Conservation (phyloP, 2,329 filamentous ascomycete genomes). For the Pseudogymnoascus sp. region DNA sequence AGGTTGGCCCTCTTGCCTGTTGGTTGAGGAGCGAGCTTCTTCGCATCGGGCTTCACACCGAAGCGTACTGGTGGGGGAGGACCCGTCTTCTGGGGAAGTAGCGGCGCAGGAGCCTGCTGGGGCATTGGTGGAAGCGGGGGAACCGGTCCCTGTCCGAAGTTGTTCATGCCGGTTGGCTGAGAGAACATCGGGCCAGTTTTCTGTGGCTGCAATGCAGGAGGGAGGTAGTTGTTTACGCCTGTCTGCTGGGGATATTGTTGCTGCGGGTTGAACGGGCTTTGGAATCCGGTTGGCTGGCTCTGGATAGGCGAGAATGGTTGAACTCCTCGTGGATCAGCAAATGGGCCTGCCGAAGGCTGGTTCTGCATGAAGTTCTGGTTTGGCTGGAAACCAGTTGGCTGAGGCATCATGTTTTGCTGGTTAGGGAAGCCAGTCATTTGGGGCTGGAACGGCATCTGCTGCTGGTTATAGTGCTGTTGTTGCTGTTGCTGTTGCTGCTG, state of each 20-base stretch:
- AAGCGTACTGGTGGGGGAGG: constrained; percentile 85
- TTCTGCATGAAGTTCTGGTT: constrained; percentile 43
- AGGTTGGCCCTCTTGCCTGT: constrained; percentile 88
- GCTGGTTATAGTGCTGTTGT: constrained; percentile 39
- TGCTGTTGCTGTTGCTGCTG: constrained; percentile 48
- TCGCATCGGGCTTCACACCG: constrained; percentile 62
- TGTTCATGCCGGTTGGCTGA: constrained; percentile 43
- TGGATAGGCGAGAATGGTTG: constrained; percentile 43
- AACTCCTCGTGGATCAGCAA: constrained; percentile 44
- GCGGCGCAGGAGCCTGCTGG: constrained; percentile 48
- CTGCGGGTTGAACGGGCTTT: constrained; percentile 34
- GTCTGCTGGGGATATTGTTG: constrained; percentile 29
- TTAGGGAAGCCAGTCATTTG: constrained; percentile 37
- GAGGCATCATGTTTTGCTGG: constrained; percentile 20
- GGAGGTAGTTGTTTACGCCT: constrained; percentile 49
- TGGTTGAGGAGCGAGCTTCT: constrained; percentile 74
- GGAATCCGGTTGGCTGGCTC: constrained; percentile 41
- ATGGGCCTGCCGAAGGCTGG: constrained; percentile 39
- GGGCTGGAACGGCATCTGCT: constrained; percentile 42
- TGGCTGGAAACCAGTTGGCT: constrained; percentile 31
- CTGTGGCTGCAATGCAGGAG: constrained; percentile 52
- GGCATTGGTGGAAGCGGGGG: constrained; percentile 46
- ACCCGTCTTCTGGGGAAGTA: constrained; percentile 72
- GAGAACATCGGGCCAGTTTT: constrained; percentile 46
- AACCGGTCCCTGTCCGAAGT: constrained; percentile 36